A percentile compares a stretch with the other conserved stretches of the same genome.
Conservation (phyloP, 1,139 yeast species). For the Candida sanyaensis region DNA sequence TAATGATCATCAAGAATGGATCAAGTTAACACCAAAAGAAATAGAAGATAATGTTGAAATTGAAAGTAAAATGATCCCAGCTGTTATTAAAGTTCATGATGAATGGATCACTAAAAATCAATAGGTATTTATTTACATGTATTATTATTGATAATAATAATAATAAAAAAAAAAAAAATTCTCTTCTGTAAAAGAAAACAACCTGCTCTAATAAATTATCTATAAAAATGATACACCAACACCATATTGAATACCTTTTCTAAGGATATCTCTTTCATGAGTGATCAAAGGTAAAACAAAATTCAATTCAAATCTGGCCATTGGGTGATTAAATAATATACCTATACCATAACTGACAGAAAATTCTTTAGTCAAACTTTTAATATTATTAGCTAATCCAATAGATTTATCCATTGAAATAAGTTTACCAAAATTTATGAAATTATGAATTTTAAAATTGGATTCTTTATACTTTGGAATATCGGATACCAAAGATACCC, state of each 20-base stretch:
- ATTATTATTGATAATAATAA: slow-evolving; percentile 3
- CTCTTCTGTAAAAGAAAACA: no score
- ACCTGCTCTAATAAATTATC: slow-evolving; percentile 9
- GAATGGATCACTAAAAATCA: slow-evolving; percentile 49
- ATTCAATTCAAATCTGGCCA: slow-evolving; percentile 89
- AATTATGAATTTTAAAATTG: slow-evolving; percentile 68
- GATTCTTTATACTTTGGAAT: slow-evolving; percentile 64
- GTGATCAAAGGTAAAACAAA: slow-evolving; percentile 75
- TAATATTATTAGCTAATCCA: slow-evolving; percentile 20
- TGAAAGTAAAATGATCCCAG: slow-evolving; percentile 77
- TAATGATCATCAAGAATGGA: slow-evolving; percentile 49
- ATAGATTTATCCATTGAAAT: slow-evolving; percentile 39
- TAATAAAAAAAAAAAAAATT: background rate
- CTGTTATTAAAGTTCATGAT: slow-evolving; percentile 62
- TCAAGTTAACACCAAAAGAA: slow-evolving; percentile 48
- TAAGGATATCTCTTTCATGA: slow-evolving; percentile 61
- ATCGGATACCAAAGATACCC: slow-evolving; percentile 64
- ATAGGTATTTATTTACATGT: slow-evolving; percentile 1
- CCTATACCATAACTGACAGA: slow-evolving; percentile 76
- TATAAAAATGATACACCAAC: slow-evolving; percentile 83
- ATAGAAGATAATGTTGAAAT: slow-evolving; percentile 51
- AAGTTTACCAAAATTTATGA: slow-evolving; percentile 74
- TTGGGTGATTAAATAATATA: slow-evolving; percentile 77
- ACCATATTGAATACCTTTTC: slow-evolving; percentile 94
- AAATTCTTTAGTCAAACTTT: slow-evolving; percentile 29